phyloP scores from a whole-genome alignment of 2,329 filamentous ascomycete genomes.

The Pseudogymnoascus sp. region DNA sequence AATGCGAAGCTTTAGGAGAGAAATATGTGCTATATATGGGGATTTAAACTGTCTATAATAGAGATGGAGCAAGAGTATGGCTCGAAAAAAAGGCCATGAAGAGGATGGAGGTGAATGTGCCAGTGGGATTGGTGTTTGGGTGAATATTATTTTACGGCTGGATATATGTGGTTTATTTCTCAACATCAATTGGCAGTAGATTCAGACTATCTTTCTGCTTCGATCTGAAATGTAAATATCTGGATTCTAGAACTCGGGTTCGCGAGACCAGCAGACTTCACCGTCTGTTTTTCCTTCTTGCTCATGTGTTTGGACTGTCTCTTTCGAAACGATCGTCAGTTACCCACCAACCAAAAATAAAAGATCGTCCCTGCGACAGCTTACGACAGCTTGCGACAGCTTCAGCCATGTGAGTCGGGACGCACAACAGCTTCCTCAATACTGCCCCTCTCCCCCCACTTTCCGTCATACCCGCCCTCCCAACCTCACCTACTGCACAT shows the following conservation, averaged over 20 bases:
- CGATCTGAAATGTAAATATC: background rate
- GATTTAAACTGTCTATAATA: background rate
- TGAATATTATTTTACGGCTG: background rate
- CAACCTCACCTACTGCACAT: background rate
- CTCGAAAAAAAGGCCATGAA: background rate
- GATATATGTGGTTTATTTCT: background rate
- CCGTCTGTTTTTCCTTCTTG: background rate
- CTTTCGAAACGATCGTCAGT: background rate
- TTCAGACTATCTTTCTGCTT: too few species aligned
- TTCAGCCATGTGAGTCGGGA: background rate
- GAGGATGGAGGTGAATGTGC: background rate
- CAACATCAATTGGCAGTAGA: background rate
- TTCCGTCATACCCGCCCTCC: background rate
- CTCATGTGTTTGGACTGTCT: too few species aligned
- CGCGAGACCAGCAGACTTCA: background rate
- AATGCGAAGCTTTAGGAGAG: conserved; percentile 36
- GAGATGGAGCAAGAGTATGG: background rate
- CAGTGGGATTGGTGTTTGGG: background rate
- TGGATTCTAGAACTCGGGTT: background rate
- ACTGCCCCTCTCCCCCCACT: background rate
- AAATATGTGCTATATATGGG: background rate
- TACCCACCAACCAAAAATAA: background rate
- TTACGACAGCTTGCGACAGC: background rate
- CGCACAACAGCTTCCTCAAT: background rate
- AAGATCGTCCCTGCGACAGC: background rate